Evolutionary conservation across 768 basidiomycete genomes (phyloP), one percentile per base, ranked within the genome.

Genomic region (Leucosporidium yakuticum): DNA sequence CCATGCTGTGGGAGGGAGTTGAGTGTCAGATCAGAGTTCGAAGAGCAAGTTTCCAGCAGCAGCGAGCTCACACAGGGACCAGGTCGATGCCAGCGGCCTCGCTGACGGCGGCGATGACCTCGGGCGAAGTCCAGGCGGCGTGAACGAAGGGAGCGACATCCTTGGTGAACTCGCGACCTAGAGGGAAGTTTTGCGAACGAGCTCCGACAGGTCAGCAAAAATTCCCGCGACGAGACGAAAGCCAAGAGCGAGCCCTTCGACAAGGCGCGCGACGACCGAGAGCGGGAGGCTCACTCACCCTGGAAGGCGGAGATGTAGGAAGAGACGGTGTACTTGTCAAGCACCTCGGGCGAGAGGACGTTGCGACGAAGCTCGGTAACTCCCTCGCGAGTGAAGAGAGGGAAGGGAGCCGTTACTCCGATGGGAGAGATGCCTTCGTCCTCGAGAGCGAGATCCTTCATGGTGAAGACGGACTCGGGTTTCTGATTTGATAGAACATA

Each of bases 51-150:
- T 15, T 2, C 11, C 39, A 15, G 14, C 11, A 3, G 39, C 44
- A 44, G 20, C 6, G 9, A 15, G 53, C 59, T 17, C 20, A 64
- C 64, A 65, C 27, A 5, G 69, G 69, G 8, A 67, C 65, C 4
- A 70, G 65, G 12, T 70, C 69, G 19, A 70, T 60, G 17, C 69
- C 69, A 8, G 69, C 69, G 2, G 69, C 69, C 21, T 70, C 65
- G 20, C 58, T 61, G 51, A 63, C 62, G 2, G 62, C 62, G 4
- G 21, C 15, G 15, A 64, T 34, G 25, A 67, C 63, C 25, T 67
- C 69, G 7, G 69, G 65, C 12, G 62, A 64, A 4, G 44, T 57
- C 69, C 69, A 70, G 5, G 60, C 62, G 1, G 57, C 65, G 32
- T 49, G 47, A 65, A 67, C 23, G n/a, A 58, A 58, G 1, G 69